These are phyloP conservation scores for Euclidium syriacum DNA, from an alignment of 345 rosid genomes.

Conservation along the genomic window DNA sequence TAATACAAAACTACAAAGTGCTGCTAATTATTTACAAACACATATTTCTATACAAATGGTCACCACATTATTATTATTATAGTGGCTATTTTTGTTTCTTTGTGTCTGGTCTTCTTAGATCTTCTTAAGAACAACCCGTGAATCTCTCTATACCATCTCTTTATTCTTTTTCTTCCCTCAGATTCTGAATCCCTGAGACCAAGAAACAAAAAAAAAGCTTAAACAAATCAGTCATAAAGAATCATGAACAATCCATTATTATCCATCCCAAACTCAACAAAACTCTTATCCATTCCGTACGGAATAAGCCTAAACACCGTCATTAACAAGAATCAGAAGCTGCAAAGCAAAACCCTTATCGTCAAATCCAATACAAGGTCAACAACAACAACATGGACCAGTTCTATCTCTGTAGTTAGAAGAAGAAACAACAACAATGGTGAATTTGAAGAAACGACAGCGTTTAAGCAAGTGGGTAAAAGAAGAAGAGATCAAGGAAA, in stretches of 20 bases:
- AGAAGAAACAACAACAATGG: slow-evolving; percentile 11
- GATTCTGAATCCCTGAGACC: background rate
- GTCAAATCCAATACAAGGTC: slow-evolving; percentile 29
- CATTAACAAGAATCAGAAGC: slow-evolving; percentile 11
- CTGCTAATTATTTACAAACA: background rate
- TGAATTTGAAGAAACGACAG: background rate
- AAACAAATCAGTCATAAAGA: background rate
- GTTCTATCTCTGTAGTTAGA: slow-evolving; percentile 28
- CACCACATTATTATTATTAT: background rate
- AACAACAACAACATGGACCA: slow-evolving; percentile 19
- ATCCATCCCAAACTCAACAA: background rate
- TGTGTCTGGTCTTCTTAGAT: background rate
- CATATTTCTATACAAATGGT: background rate
- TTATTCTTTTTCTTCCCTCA: background rate
- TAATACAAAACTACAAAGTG: too few species aligned
- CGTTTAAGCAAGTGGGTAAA: slow-evolving; percentile 34
- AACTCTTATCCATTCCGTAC: background rate
- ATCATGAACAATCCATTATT: slow-evolving; percentile 13
- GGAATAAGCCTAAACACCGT: background rate
- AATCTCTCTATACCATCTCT: too few species aligned
- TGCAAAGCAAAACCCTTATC: slow-evolving; percentile 10
- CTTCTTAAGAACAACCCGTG: background rate
- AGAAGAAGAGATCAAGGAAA: slow-evolving; percentile 39
- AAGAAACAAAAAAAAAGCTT: background rate
- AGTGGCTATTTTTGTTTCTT: background rate